A percentile compares a stretch with the other conserved stretches of the same genome.
phyloP scores from a whole-genome alignment of 169 alveolate genomes.

The Cryptosporidium sp. region DNA sequence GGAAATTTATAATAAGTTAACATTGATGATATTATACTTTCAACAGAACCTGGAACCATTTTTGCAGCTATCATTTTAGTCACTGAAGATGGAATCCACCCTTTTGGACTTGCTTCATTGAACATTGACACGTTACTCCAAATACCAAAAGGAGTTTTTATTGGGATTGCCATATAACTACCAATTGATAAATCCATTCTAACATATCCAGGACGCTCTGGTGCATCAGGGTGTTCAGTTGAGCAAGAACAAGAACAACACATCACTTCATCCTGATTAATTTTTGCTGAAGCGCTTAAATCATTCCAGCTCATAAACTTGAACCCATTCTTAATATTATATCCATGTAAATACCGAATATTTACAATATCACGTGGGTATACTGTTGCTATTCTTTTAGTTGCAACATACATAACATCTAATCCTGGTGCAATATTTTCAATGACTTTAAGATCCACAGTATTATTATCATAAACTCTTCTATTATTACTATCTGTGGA shows the following conservation, averaged over 20 bases:
- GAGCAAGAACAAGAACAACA: constrained; percentile 81
- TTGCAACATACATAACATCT: constrained; percentile 79
- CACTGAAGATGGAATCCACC: constrained; percentile 83
- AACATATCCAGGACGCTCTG: constrained; percentile 77
- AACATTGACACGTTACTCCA: constrained; percentile 80
- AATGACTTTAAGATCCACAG: constrained; percentile 70
- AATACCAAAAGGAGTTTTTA: constrained; percentile 82
- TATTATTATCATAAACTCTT: constrained; percentile 77
- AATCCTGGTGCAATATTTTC: constrained; percentile 74
- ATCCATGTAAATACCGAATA: constrained; percentile 76
- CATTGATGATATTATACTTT: constrained; percentile 58
- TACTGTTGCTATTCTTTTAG: constrained; percentile 80
- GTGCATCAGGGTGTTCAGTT: constrained; percentile 79
- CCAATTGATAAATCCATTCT: constrained; percentile 78
- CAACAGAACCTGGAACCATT: constrained; percentile 80
- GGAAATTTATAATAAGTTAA: constrained; percentile 31
- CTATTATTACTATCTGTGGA: constrained; percentile 77
- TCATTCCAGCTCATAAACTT: constrained; percentile 27
- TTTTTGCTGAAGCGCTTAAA: neutral
- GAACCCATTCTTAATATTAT: constrained; percentile 27
- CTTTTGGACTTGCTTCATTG: constrained; percentile 81
- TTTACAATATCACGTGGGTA: constrained; percentile 81
- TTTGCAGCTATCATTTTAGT: constrained; percentile 78
- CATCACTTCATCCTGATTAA: constrained; percentile 58
- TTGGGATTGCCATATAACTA: constrained; percentile 81